These are phyloP conservation scores for Eucommia ulmoides DNA, from an alignment of 257 asterid species.

Conservation along the genomic window DNA sequence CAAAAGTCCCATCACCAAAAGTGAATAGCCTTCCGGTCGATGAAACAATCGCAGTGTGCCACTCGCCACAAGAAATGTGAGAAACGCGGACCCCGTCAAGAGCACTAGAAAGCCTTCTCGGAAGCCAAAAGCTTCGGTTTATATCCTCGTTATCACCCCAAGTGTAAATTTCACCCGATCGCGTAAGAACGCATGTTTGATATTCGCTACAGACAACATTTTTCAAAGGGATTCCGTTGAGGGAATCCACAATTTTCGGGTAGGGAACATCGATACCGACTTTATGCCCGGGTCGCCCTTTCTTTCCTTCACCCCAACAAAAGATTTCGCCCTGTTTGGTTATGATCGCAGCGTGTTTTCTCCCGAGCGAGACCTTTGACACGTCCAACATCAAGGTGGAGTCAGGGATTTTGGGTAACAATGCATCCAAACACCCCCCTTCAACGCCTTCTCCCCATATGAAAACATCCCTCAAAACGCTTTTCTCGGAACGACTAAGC, in stretches of 20 bases:
- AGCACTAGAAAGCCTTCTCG: slow-evolving; percentile 21
- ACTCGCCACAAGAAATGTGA: slow-evolving; percentile 36
- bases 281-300: background rate
- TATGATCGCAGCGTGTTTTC: background rate
- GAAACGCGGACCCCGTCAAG: slow-evolving; percentile 23
- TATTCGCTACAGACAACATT: background rate
- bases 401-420: slow-evolving; percentile 2
- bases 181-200: background rate
- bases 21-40: slow-evolving; percentile 26
- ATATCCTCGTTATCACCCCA: slow-evolving; percentile 1
- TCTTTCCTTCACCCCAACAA: background rate
- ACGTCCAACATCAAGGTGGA: background rate
- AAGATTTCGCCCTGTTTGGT: background rate
- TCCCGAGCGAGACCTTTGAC: background rate
- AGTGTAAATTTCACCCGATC: background rate
- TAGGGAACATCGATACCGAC: background rate
- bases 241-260: background rate
- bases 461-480: slow-evolving; percentile 29
- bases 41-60: slow-evolving; percentile 39
- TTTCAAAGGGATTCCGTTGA: background rate
- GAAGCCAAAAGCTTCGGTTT: slow-evolving; percentile 31
- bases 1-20: slow-evolving; percentile 42
- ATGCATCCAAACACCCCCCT: slow-evolving; percentile 29
- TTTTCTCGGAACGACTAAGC: too few species aligned
- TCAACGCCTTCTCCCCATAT: slow-evolving; percentile 43